Evolutionary conservation across 1,284 basidiomycete genomes (phyloP), one percentile per base, ranked within the genome.

Genomic region (Trichosporon ovoides): DNA sequence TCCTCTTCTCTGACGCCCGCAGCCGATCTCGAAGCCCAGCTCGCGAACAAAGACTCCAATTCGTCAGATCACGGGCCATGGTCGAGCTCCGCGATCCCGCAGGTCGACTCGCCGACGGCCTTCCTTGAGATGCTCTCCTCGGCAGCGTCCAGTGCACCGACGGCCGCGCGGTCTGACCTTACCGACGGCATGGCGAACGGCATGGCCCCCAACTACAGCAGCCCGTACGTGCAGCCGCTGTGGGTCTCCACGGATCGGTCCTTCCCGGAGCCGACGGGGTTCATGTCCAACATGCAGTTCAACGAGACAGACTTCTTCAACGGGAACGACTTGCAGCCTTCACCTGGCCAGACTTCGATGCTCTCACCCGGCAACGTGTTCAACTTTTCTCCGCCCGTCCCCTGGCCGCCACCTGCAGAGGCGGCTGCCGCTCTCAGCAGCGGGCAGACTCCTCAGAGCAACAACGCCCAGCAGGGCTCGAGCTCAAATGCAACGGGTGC

Each of bases 91-190:
- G 14, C 38, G 24, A 37, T 34, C 7, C 33, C 48, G 3, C 46
- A 38, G 13, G 52, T 50, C 3, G 55, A 58, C 14, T 73, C 73
- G 5, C 73, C 74, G 1, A 72, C 68, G n/a, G 62, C 70, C 2
- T 73, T 76, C 54, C 66, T 76, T 33, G 71, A 74, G 18, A 70
- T 76, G 68, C 63, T 75, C 3, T 74, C 72, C 0, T 66, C 72
- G 2, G 67, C 72, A 0, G 69, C 70, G 1, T 60, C 66, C 1
- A 63, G 16, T 11, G 24, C 35, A 3, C 28, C 54, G n/a, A 38
- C 55, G 14, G 16, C 59, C 7, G 1, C 12, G 52, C 46, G 7
- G 12, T 43, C 24, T 11, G 43, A 20, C 35, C 18, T 18, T 12
- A 14, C 6, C 38, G 35, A 35, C 50, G 31, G 50, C 33, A 10